Conservation (phyloP, 169 alveolate species). For the Theileria orientalis region DNA sequence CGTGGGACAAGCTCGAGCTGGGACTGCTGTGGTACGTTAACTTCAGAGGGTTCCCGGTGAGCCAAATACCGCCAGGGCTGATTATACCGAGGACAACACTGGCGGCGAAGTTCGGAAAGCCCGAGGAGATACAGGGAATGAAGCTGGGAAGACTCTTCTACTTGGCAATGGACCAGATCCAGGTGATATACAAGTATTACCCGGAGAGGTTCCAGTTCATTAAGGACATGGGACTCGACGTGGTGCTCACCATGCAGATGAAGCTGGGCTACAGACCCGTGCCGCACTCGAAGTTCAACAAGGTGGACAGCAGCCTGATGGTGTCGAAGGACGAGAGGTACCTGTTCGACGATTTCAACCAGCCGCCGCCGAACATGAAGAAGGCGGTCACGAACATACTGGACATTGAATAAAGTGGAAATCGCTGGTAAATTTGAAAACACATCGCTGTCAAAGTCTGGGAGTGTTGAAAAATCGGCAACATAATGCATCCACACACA, state of each 20-base stretch:
- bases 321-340: conserved; percentile 42
- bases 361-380: conserved; percentile 10
- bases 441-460: too few species aligned
- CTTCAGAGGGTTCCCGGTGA: conserved; percentile 20
- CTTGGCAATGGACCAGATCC: conserved; percentile 61
- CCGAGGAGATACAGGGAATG: conserved; percentile 74
- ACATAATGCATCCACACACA: too few species aligned
- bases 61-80: conserved; percentile 42
- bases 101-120: conserved; percentile 68
- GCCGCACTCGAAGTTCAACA: conserved; percentile 30
- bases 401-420: neutral
- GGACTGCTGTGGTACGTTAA: conserved; percentile 69
- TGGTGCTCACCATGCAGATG: conserved; percentile 10
- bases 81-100: conserved; percentile 44
- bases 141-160: conserved; percentile 59
- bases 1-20: conserved; percentile 66
- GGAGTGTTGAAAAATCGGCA: too few species aligned
- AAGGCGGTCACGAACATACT: neutral
- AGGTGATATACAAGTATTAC: conserved; percentile 34
- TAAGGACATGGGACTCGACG: conserved; percentile 31
- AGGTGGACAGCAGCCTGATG: neutral
- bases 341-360: conserved; percentile 19
- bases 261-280: conserved; percentile 51
- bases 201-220: conserved; percentile 61
- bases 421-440: too few species aligned